Percentiles rank a stretch among this genome's conserved stretches.
These are phyloP conservation scores for Botrytis fragariae DNA, from an alignment of 2,329 filamentous ascomycete species.

Conservation along the genomic window DNA sequence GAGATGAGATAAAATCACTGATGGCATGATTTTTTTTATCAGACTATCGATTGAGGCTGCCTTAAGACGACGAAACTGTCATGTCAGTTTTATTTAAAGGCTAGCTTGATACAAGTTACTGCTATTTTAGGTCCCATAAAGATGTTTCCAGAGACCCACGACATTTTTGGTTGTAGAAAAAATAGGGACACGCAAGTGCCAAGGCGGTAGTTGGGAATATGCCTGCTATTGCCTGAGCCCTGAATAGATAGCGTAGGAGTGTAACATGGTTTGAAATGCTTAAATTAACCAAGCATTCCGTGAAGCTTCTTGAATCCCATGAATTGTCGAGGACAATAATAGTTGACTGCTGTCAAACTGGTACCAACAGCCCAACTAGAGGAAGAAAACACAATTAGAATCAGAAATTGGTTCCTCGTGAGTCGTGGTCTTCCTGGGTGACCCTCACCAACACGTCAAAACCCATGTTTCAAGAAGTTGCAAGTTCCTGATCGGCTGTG, in stretches of 20 bases:
- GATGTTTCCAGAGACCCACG: background rate
- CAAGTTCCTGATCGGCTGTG: background rate
- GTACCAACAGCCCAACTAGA: background rate
- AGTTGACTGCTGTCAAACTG: background rate
- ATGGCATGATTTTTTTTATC: background rate
- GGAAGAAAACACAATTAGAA: background rate
- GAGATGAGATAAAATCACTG: background rate
- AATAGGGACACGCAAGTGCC: conserved; percentile 6
- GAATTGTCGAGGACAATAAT: background rate
- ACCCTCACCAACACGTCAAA: background rate
- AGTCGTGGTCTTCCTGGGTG: background rate
- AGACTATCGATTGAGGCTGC: conserved; percentile 3
- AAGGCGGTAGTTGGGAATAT: conserved; percentile 6
- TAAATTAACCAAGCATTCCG: background rate
- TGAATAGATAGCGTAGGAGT: background rate
- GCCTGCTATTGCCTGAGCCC: background rate
- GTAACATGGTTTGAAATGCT: background rate
- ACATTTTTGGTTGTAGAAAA: background rate
- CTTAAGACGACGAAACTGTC: background rate
- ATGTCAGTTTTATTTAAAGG: background rate
- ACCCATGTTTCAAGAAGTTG: background rate
- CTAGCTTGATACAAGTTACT: background rate
- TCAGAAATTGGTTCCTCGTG: background rate
- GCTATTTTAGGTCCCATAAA: background rate
- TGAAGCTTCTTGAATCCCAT: background rate